phyloP scores from a whole-genome alignment of 805 yeast genomes.

The Scheffersomyces coipomensis region DNA sequence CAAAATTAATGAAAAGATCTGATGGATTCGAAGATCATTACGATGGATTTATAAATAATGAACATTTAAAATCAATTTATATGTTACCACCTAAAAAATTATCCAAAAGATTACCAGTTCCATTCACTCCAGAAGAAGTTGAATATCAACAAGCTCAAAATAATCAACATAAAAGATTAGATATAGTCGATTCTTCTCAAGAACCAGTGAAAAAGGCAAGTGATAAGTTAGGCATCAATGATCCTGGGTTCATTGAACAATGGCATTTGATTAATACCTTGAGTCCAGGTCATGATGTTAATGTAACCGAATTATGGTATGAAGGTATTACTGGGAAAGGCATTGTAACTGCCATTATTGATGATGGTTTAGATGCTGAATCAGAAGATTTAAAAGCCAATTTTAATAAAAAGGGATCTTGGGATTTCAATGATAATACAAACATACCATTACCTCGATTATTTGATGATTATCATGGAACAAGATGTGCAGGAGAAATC shows the following conservation, averaged over 20 bases:
- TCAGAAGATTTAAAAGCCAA: slow-evolving; percentile 69
- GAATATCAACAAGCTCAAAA: background rate
- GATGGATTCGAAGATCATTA: slow-evolving; percentile 21
- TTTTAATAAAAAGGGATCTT: slow-evolving; percentile 78
- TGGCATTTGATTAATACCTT: slow-evolving; percentile 87
- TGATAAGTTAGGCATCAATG: slow-evolving; percentile 60
- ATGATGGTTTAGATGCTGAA: slow-evolving; percentile 89
- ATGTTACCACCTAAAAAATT: slow-evolving; percentile 53
- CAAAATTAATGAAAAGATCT: slow-evolving; percentile 25
- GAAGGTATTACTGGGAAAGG: slow-evolving; percentile 80
- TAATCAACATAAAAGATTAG: slow-evolving; percentile 2
- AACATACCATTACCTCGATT: slow-evolving; percentile 78
- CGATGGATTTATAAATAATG: slow-evolving; percentile 20
- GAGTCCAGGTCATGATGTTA: slow-evolving; percentile 80
- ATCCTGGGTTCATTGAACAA: slow-evolving; percentile 80
- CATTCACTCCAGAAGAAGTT: slow-evolving; percentile 18
- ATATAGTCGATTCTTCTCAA: slow-evolving; percentile 51
- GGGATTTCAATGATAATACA: slow-evolving; percentile 84
- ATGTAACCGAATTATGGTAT: slow-evolving; percentile 83
- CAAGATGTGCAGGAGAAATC: slow-evolving; percentile 97
- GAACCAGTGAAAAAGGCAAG: slow-evolving; percentile 45
- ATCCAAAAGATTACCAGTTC: slow-evolving; percentile 59
- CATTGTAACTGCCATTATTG: slow-evolving; percentile 83
- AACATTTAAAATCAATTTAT: slow-evolving; percentile 49
- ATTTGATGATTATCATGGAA: slow-evolving; percentile 87